Evolutionary conservation across 371 early-diverging fungal genomes (phyloP), one percentile per base, ranked within the genome.

Genomic region (Cokeromyces recurvatus): DNA sequence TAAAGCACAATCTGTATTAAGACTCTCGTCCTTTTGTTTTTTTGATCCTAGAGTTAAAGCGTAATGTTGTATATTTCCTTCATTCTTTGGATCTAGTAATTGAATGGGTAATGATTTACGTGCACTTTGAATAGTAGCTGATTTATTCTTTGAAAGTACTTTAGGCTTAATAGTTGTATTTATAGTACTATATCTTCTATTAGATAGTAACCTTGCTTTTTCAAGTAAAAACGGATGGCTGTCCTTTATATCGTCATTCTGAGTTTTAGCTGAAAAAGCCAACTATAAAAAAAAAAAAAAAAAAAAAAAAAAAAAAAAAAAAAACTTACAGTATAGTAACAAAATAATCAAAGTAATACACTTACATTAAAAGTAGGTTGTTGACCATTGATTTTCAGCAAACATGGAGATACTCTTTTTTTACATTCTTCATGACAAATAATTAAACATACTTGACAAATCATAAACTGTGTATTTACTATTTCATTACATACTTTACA

Each of bases 341-440:
- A n/a, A n/a, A n/a, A n/a, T n/a, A n/a, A n/a, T n/a, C n/a, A n/a
- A n/a, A n/a, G n/a, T n/a, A n/a, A n/a, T n/a, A n/a, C n/a, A 50
- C 65, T 53, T 58, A 65, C 69, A 46, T 67, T 68, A 37, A 69
- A 74, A 5, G 70, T 66, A n/a, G 70, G 74, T 17, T 74, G 74
- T 29, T 74, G 74, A 10, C 67, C 62, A 29, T 67, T 69, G 6
- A 74, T 66, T 45, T 65, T 74, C 12, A 68, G 70, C 15, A 68
- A 68, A 46, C 72, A 71, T n/a, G 72, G 68, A 48, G 68, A 68
- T 14, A 68, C 66, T 7, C 40, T 41, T 29, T 62, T 61, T 39
- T 59, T 66, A 51, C 73, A 68, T 47, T 56, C 62, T 20, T 68
- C 57, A 37, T 68, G 66, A 21, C 76, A 75, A 25, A 75, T 54